Percentiles rank a stretch among this genome's conserved stretches.
Evolutionary conservation across 148 eudicot species (phyloP).

Genomic region (Chenopodium suecicum): DNA sequence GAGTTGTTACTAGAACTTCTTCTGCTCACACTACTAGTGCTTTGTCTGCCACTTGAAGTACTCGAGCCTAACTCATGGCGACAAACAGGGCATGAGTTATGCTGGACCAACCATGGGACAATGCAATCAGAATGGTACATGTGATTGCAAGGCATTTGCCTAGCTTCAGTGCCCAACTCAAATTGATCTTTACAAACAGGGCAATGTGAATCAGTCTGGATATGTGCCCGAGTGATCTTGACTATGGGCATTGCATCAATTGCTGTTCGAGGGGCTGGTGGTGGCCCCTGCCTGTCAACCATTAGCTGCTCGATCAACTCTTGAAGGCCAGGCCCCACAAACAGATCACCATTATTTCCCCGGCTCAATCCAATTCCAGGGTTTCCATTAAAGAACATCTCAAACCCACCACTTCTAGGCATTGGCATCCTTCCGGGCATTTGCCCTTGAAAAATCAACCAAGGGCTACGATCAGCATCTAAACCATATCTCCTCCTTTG

Average conservation of each 20-base stretch:
- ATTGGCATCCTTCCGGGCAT: slow-evolving; percentile 50
- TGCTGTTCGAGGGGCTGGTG: slow-evolving; percentile 82
- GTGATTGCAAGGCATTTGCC: slow-evolving; percentile 89
- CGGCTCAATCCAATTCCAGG: slow-evolving; percentile 58
- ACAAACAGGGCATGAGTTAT: slow-evolving; percentile 96
- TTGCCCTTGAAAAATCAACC: slow-evolving; percentile 68
- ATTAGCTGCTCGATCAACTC: slow-evolving; percentile 78
- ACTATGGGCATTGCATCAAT: slow-evolving; percentile 90
- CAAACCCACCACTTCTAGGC: slow-evolving; percentile 50
- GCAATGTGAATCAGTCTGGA: slow-evolving; percentile 78
- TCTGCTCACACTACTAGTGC: slow-evolving; percentile 30
- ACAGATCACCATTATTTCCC: slow-evolving; percentile 56
- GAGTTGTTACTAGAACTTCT: slow-evolving; percentile 29
- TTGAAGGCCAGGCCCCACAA: slow-evolving; percentile 70
- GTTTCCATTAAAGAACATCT: slow-evolving; percentile 55
- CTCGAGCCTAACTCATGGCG: slow-evolving; percentile 67
- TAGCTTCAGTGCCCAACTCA: slow-evolving; percentile 76
- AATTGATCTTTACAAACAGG: slow-evolving; percentile 90
- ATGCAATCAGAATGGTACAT: slow-evolving; percentile 87
- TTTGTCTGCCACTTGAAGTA: slow-evolving; percentile 32
- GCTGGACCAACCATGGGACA: slow-evolving; percentile 90
- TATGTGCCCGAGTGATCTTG: slow-evolving; percentile 65
- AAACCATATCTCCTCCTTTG: slow-evolving; percentile 57
- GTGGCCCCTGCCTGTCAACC: slow-evolving; percentile 77
- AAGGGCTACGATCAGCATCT: slow-evolving; percentile 51